Conservation (phyloP, 495 filamentous ascomycete species). For the Penicillium fimorum region DNA sequence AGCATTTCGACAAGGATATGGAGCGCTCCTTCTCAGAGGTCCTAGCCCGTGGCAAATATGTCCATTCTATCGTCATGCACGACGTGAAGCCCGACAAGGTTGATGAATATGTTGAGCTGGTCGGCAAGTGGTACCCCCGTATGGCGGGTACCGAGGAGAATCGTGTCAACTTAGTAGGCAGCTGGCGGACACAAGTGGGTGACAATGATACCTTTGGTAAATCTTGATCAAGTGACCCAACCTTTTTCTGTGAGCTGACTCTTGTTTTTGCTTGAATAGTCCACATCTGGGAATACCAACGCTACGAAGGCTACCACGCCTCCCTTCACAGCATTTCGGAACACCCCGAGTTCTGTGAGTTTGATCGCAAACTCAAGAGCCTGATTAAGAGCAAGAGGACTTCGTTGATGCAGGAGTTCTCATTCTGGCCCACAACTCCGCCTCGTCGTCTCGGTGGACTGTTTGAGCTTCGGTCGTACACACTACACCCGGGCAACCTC, state of each 20-base stretch:
- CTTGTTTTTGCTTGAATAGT: constrained; percentile 43
- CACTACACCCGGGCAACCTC: constrained; percentile 89
- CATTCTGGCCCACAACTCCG: constrained; percentile 95
- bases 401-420: constrained; percentile 98
- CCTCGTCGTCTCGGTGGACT: constrained; percentile 87
- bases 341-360: constrained; percentile 77
- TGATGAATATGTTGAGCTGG: constrained; percentile 88
- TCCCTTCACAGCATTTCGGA: constrained; percentile 79
- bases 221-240: background rate
- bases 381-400: constrained; percentile 80
- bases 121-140: constrained; percentile 88
- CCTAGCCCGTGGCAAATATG: constrained; percentile 93
- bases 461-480: constrained; percentile 97
- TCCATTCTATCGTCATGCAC: constrained; percentile 97
- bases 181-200: constrained; percentile 97
- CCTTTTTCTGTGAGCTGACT: background rate
- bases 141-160: constrained; percentile 80
- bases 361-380: constrained; percentile 74
- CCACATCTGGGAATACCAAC: constrained; percentile 99
- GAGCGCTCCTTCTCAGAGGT: constrained; percentile 93
- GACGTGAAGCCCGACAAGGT: constrained; percentile 93
- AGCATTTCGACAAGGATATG: constrained; percentile 89
- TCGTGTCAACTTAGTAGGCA: constrained; percentile 93
- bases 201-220: constrained; percentile 96
- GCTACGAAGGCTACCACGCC: constrained; percentile 92